These are phyloP conservation scores for Trametes versicolor DNA, from an alignment of 1,284 basidiomycete species.

Conservation along the genomic window DNA sequence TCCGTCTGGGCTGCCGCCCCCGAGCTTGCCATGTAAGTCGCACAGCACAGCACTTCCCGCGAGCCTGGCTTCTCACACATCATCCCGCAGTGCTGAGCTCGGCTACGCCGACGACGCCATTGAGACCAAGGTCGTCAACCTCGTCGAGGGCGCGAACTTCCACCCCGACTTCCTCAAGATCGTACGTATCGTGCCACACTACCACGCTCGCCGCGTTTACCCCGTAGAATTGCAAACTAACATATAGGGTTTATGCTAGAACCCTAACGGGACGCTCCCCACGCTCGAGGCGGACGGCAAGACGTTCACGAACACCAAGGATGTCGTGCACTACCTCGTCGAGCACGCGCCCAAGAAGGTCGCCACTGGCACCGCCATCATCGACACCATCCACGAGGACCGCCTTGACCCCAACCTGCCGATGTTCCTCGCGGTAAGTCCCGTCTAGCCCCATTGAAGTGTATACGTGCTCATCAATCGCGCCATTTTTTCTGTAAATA, in stretches of 20 bases:
- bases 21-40: constrained; percentile 58
- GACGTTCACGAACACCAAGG: constrained; percentile 57
- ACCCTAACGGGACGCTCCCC: constrained; percentile 64
- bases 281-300: constrained; percentile 57
- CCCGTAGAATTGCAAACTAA: constrained; percentile 8
- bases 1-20: constrained; percentile 62
- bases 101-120: constrained; percentile 50
- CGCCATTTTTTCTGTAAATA: constrained; percentile 28
- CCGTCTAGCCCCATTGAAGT: background rate
- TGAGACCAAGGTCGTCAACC: constrained; percentile 51
- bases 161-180: constrained; percentile 64
- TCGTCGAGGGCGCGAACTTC: constrained; percentile 70
- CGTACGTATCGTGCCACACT: constrained; percentile 41
- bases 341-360: constrained; percentile 52
- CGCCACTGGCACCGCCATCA: constrained; percentile 49
- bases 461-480: background rate
- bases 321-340: constrained; percentile 59
- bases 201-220: constrained; percentile 9
- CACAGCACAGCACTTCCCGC: background rate
- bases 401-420: constrained; percentile 69
- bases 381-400: constrained; percentile 60
- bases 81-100: constrained; percentile 50
- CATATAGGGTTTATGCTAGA: constrained; percentile 46
- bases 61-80: background rate
- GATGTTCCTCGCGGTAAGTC: constrained; percentile 55